A percentile compares a stretch with the other conserved stretches of the same genome.
phyloP scores from a whole-genome alignment of 495 filamentous ascomycete species.

The Parmelia sp. region DNA sequence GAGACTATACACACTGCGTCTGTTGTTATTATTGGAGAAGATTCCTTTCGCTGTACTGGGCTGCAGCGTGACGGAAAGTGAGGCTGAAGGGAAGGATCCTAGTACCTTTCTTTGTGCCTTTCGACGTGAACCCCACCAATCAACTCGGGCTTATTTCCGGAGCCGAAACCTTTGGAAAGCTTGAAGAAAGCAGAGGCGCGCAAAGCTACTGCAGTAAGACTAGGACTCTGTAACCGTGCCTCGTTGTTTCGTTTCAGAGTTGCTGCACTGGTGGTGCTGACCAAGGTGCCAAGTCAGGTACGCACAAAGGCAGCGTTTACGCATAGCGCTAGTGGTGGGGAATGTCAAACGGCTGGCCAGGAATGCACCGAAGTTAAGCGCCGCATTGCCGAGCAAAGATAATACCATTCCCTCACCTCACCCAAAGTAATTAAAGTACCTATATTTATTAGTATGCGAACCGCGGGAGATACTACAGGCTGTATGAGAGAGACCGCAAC shows the following conservation, averaged over 20 bases:
- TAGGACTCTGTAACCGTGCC: neutral
- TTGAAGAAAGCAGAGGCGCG: constrained; percentile 1
- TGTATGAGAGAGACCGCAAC: neutral
- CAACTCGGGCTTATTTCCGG: neutral
- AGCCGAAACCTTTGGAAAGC: neutral
- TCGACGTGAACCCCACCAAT: constrained; percentile 15
- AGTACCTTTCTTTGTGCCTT: constrained; percentile 11
- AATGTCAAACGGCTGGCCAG: constrained; percentile 6
- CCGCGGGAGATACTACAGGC: too few species aligned
- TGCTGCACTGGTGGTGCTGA: constrained; percentile 7
- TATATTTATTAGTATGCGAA: too few species aligned
- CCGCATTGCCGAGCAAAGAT: neutral
- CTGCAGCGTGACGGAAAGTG: neutral
- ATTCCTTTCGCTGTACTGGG: neutral
- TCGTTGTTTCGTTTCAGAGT: constrained; percentile 3
- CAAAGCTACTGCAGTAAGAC: neutral
- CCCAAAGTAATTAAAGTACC: too few species aligned
- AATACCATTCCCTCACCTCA: too few species aligned
- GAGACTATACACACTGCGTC: neutral
- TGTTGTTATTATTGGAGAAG: neutral
- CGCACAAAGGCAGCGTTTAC: constrained; percentile 7
- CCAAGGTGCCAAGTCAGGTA: too few species aligned
- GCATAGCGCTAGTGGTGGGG: constrained; percentile 21
- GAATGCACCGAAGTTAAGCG: constrained; percentile 1
- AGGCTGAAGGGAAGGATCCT: constrained; percentile 3